These are phyloP conservation scores for Mycena chlorophos DNA, from an alignment of 768 basidiomycete species.

Conservation along the genomic window DNA sequence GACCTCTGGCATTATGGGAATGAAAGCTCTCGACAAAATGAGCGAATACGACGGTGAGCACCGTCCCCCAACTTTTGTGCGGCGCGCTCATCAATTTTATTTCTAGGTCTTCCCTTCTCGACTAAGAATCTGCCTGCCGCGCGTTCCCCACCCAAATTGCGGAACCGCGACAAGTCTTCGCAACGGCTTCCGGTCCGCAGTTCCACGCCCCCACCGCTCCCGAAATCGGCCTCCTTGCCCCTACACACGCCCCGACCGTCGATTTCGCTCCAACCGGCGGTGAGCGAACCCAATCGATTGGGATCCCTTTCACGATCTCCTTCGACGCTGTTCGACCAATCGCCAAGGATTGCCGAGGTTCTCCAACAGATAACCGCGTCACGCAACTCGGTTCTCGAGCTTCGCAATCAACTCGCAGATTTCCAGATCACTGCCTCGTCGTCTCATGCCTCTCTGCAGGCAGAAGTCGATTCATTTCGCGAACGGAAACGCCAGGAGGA, in stretches of 20 bases:
- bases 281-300: slow-evolving; percentile 31
- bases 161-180: slow-evolving; percentile 58
- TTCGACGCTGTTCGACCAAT: slow-evolving; percentile 57
- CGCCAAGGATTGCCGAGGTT: slow-evolving; percentile 71
- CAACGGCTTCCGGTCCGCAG: slow-evolving; percentile 54
- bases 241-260: slow-evolving; percentile 61
- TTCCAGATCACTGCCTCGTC: slow-evolving; percentile 55
- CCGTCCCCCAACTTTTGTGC: slow-evolving; percentile 22
- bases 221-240: slow-evolving; percentile 78
- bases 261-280: slow-evolving; percentile 30
- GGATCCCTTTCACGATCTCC: slow-evolving; percentile 39
- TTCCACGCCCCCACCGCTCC: slow-evolving; percentile 79
- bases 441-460: slow-evolving; percentile 65
- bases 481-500: slow-evolving; percentile 84
- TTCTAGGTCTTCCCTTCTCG: slow-evolving; percentile 51
- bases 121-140: slow-evolving; percentile 47
- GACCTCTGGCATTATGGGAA: slow-evolving; percentile 74
- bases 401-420: slow-evolving; percentile 69
- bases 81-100: slow-evolving; percentile 9
- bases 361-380: slow-evolving; percentile 68
- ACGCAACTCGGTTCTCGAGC: slow-evolving; percentile 62
- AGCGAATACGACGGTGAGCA: slow-evolving; percentile 62
- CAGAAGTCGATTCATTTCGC: slow-evolving; percentile 72
- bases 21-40: slow-evolving; percentile 72
- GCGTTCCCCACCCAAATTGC: slow-evolving; percentile 55